Conservation (phyloP, 805 yeast species). For the Ogataea kodamae region DNA sequence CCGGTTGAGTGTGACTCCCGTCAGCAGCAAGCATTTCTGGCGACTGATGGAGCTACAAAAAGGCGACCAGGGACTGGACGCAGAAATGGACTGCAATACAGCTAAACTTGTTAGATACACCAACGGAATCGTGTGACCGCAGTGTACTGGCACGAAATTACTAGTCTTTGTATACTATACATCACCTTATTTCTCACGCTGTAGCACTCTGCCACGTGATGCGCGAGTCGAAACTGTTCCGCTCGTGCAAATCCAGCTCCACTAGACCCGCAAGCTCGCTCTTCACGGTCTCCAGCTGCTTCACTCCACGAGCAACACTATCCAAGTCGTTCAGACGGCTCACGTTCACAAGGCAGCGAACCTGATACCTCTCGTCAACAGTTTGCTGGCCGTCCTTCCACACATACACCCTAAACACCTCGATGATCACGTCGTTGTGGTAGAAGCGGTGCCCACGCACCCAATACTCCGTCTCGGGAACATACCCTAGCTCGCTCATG, state of each 20-base stretch:
- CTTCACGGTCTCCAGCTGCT: conserved; percentile 59
- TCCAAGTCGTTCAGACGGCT: conserved; percentile 73
- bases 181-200: too few species aligned
- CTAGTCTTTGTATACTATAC: too few species aligned
- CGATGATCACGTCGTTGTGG: conserved; percentile 58
- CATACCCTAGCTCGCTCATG: conserved; percentile 69
- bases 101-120: conserved; percentile 8
- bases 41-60: conserved; percentile 37
- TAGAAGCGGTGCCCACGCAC: conserved; percentile 58
- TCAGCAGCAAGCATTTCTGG: conserved; percentile 40
- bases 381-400: conserved; percentile 28
- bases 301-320: conserved; percentile 59
- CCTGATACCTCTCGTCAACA: conserved; percentile 50
- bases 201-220: conserved; percentile 42
- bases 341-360: conserved; percentile 69
- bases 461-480: conserved; percentile 58
- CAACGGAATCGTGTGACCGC: too few species aligned
- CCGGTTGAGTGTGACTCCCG: conserved; percentile 51
- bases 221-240: conserved; percentile 79
- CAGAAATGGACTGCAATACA: conserved; percentile 23
- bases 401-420: conserved; percentile 47
- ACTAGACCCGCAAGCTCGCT: conserved; percentile 65
- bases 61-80: conserved; percentile 12
- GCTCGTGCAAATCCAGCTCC: conserved; percentile 68
- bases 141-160: too few species aligned